A percentile compares a stretch with the other conserved stretches of the same genome.
These are phyloP conservation scores for Penicillium steckii DNA, from an alignment of 495 filamentous ascomycete species.

Conservation along the genomic window DNA sequence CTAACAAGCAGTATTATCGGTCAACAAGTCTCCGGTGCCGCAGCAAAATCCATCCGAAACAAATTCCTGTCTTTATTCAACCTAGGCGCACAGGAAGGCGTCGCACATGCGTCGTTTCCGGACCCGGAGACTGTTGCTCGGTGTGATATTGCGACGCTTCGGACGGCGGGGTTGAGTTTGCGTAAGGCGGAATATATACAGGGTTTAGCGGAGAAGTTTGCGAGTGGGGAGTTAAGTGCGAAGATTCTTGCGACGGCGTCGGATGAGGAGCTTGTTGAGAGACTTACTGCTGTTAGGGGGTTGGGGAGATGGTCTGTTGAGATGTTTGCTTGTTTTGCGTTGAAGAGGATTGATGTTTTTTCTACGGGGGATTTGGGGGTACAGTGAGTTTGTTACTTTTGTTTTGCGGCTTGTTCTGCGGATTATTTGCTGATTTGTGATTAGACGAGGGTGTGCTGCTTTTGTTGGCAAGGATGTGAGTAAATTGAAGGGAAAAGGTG, in stretches of 20 bases:
- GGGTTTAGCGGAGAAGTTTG: constrained; percentile 81
- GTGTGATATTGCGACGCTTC: constrained; percentile 59
- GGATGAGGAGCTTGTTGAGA: constrained; percentile 83
- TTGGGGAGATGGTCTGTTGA: constrained; percentile 90
- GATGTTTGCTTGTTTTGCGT: constrained; percentile 92
- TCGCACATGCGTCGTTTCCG: constrained; percentile 58
- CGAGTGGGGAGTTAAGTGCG: constrained; percentile 67
- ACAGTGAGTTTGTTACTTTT: constrained; percentile 56
- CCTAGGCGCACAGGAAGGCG: constrained; percentile 16
- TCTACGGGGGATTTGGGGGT: constrained; percentile 91
- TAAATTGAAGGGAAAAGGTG: constrained; percentile 77
- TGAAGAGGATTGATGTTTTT: constrained; percentile 93
- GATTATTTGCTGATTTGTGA: constrained; percentile 1
- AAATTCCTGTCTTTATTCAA: constrained; percentile 82
- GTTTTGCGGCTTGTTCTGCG: too few relatives aligned
- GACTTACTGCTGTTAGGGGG: constrained; percentile 80
- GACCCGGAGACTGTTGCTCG: constrained; percentile 67
- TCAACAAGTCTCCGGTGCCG: constrained; percentile 92
- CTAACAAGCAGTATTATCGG: constrained; percentile 86
- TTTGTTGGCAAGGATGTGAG: constrained; percentile 79
- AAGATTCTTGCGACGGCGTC: constrained; percentile 70
- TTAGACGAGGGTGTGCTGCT: constrained; percentile 80
- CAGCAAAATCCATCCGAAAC: constrained; percentile 80
- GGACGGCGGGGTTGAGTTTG: constrained; percentile 82
- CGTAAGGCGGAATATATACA: constrained; percentile 94